Base-by-base conservation (phyloP, 805 yeast species). In the Cyberlindnera meyerae region DNA sequence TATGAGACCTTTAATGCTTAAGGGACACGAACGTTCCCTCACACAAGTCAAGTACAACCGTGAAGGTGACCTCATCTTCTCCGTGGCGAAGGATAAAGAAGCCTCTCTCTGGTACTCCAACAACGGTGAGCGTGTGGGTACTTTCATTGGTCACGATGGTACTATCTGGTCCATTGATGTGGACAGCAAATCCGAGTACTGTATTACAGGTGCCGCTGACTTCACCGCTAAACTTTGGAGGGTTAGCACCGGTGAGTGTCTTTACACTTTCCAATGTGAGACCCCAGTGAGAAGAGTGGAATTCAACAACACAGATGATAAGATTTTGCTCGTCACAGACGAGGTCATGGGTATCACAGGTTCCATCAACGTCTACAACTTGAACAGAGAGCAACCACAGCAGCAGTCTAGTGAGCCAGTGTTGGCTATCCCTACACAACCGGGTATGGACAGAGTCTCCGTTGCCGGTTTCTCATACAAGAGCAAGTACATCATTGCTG, bases 21-120 rank as follows among this genome's bases (percentile, higher is more conserved):
- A 84, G 73, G 97, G 97, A 43, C 98, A 93, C 67, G 96, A 86
- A 69, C 95, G 98, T 76, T 87, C 97, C 49, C 70, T 93, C 53
- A 89, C 97, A 33, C 97, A 93, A 71, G 89, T 93, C 52, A 90
- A 85, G 61, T 93, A 80, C 70, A 93, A 93, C 75, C 73, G 78
- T 45, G 97, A 94, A 57, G 99, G 99, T 31, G 99, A 93, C 62
- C 65, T 93, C 49, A 73, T 93, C 39, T 82, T 93, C 60, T 80
- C 97, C 9, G 89, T 86, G 27, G 87, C 96, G 47, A 88, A 93
- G 63, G 98, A 93, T 73, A 73, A 75, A 52, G 77, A 79, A 36
- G 95, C 94, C 2, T 81, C 89, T 31, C 81, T 90, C 44, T 94
- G 97, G 97, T 93, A 75, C 64, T 77, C 97, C 21, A 79, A 83